Conservation (phyloP, 768 basidiomycete species). For the Termitomyces sp. region DNA sequence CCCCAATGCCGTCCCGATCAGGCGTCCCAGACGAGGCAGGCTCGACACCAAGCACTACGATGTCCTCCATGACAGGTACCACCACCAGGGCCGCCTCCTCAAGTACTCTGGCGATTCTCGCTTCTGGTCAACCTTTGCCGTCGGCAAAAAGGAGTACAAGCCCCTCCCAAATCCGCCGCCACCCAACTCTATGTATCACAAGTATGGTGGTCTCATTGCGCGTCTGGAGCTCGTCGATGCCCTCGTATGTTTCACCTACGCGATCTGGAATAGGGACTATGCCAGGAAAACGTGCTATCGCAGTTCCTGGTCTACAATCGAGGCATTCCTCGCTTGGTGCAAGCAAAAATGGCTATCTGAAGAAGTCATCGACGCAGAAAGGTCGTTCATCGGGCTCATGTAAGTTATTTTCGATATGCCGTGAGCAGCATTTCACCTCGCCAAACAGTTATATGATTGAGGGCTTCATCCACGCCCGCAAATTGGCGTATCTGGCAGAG, state of each 20-base stretch:
- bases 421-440: slow-evolving; percentile 29
- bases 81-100: slow-evolving; percentile 66
- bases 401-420: slow-evolving; percentile 39
- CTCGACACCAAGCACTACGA: slow-evolving; percentile 49
- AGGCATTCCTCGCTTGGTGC: slow-evolving; percentile 70
- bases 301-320: slow-evolving; percentile 67
- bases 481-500: slow-evolving; percentile 33
- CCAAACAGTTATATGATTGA: slow-evolving; percentile 72
- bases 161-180: slow-evolving; percentile 64
- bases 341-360: slow-evolving; percentile 65
- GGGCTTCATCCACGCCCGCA: slow-evolving; percentile 59
- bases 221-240: slow-evolving; percentile 81
- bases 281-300: slow-evolving; percentile 51
- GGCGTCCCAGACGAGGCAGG: slow-evolving; percentile 65
- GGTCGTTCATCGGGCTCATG: slow-evolving; percentile 79
- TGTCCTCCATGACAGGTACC: slow-evolving; percentile 66
- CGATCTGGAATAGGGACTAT: slow-evolving; percentile 78
- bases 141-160: slow-evolving; percentile 61
- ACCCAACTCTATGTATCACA: slow-evolving; percentile 69
- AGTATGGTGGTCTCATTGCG: slow-evolving; percentile 71
- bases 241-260: slow-evolving; percentile 79
- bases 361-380: slow-evolving; percentile 50
- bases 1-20: slow-evolving; percentile 53
- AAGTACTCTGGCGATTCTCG: slow-evolving; percentile 85
- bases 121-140: slow-evolving; percentile 70